These are phyloP conservation scores for Fusarium fracticaudum DNA, from an alignment of 2,329 filamentous ascomycete species.

Conservation along the genomic window DNA sequence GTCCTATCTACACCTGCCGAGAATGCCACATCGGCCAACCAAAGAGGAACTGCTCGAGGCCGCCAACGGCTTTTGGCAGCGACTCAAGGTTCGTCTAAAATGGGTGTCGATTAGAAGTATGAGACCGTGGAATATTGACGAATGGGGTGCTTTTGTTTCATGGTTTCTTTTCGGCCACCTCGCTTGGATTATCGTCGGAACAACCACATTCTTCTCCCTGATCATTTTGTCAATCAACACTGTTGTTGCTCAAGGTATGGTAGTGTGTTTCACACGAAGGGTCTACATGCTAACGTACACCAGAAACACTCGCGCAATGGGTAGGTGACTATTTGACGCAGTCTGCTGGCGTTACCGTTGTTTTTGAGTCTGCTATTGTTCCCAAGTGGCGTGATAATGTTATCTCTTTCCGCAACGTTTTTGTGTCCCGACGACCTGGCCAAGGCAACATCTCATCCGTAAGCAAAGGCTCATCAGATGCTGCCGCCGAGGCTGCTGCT, in stretches of 20 bases:
- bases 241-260: conserved; percentile 87
- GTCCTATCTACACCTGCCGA: conserved; percentile 68
- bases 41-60: conserved; percentile 94
- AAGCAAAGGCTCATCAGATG: conserved; percentile 90
- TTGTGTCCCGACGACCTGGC: conserved; percentile 89
- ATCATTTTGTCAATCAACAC: conserved; percentile 93
- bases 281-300: background rate
- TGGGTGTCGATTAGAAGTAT: conserved; percentile 97
- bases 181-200: conserved; percentile 95
- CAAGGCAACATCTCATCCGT: conserved; percentile 79
- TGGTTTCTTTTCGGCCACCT: conserved; percentile 96
- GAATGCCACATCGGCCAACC: conserved; percentile 86
- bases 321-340: conserved; percentile 95
- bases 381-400: conserved; percentile 95
- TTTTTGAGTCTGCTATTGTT: conserved; percentile 98
- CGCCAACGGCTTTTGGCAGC: conserved; percentile 91
- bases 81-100: conserved; percentile 91
- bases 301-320: conserved; percentile 92
- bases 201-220: conserved; percentile 95
- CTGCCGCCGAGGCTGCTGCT: conserved; percentile 85
- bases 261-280: background rate
- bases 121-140: conserved; percentile 93
- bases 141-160: conserved; percentile 92
- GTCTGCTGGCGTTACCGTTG: conserved; percentile 90
- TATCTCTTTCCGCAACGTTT: conserved; percentile 96